These are phyloP conservation scores for Nadsonia starkeyi-henricii DNA, from an alignment of 1,139 yeast species.

Conservation along the genomic window DNA sequence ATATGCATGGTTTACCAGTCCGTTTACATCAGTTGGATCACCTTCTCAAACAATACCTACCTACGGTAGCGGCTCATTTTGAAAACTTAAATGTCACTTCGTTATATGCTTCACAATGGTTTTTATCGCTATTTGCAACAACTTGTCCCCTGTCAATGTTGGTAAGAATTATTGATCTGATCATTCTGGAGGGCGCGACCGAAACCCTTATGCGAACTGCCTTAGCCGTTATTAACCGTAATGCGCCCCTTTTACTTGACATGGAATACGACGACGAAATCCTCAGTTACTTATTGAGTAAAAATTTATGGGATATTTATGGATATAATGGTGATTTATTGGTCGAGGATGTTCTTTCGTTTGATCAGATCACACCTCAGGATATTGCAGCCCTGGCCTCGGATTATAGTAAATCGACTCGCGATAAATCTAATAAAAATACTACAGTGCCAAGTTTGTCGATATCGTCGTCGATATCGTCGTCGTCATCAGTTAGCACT, in stretches of 20 bases:
- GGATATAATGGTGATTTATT: constrained; percentile 34
- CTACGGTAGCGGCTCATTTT: constrained; percentile 35
- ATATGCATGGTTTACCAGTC: constrained; percentile 41
- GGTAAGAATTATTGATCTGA: constrained; percentile 41
- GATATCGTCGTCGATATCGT: too few species aligned
- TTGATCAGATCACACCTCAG: constrained; percentile 8
- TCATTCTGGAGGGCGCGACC: constrained; percentile 51
- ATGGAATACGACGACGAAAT: constrained; percentile 47
- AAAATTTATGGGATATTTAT: constrained; percentile 35
- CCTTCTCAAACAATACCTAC: constrained; percentile 31
- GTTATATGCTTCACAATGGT: constrained; percentile 42
- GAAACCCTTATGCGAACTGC: constrained; percentile 48
- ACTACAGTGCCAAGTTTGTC: neutral
- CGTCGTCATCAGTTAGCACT: too few species aligned
- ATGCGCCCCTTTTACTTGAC: constrained; percentile 37
- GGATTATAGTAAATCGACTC: neutral
- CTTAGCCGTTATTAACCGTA: constrained; percentile 39
- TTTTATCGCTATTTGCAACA: constrained; percentile 48
- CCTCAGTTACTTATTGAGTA: constrained; percentile 47
- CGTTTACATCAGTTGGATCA: constrained; percentile 42
- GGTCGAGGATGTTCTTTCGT: constrained; percentile 31
- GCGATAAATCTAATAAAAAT: neutral
- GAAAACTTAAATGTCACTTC: constrained; percentile 21
- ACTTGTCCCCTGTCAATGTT: constrained; percentile 42
- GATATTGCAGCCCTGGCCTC: constrained; percentile 1